These are phyloP conservation scores for Pleurotus platypus DNA, from an alignment of 768 basidiomycete genomes.

Conservation along the genomic window DNA sequence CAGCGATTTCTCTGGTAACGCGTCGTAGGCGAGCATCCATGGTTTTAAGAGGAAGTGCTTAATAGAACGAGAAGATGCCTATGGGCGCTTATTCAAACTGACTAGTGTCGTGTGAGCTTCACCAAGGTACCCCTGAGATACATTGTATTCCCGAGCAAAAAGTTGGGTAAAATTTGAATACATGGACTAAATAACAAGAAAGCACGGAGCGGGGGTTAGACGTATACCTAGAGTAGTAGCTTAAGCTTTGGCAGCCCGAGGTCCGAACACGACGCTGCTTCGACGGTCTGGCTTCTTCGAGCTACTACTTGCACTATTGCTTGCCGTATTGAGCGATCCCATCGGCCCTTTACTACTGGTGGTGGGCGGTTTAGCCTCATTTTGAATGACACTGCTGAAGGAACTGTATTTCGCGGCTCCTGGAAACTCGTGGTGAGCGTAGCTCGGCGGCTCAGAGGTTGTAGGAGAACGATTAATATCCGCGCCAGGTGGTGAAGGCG, in stretches of 20 bases:
- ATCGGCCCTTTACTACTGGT: neutral
- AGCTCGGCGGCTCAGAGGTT: constrained; percentile 1
- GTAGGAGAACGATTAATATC: neutral
- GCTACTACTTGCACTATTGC: too few relatives aligned
- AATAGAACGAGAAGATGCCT: neutral
- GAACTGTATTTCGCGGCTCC: neutral
- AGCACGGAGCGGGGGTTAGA: too few relatives aligned
- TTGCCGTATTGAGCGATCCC: too few relatives aligned
- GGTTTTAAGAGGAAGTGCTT: constrained; percentile 1
- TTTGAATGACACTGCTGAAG: neutral
- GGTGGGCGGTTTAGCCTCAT: neutral
- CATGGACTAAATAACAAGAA: too few relatives aligned
- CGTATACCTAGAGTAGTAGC: too few relatives aligned
- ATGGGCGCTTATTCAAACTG: neutral
- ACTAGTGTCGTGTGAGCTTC: neutral
- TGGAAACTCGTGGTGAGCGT: neutral
- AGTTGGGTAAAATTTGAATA: too few relatives aligned
- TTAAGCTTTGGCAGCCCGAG: too few relatives aligned
- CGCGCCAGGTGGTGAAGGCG: neutral
- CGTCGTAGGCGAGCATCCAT: constrained; percentile 90
- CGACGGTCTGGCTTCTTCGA: too few relatives aligned
- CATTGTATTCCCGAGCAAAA: too few relatives aligned
- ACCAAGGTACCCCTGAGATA: too few relatives aligned
- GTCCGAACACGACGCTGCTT: too few relatives aligned
- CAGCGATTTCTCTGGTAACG: constrained; percentile 93